Conservation (phyloP, 2,329 filamentous ascomycete species). For the Thermothelomyces thermophilus region DNA sequence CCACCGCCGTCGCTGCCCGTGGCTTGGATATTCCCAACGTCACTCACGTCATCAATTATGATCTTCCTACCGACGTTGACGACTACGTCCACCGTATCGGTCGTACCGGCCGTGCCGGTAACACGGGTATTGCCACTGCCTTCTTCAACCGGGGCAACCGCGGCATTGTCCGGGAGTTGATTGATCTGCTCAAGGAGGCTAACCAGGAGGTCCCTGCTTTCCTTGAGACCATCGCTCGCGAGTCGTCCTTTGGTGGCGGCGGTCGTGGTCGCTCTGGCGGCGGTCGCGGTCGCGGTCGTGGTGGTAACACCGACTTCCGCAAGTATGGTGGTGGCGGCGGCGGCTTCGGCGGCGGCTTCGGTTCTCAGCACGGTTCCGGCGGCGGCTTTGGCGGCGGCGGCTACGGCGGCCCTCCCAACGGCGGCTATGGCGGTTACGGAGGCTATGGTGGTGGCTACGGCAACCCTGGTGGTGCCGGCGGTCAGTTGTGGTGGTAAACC, state of each 20-base stretch:
- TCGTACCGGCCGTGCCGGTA: slow-evolving; percentile 98
- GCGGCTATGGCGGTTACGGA: slow-evolving; percentile 33
- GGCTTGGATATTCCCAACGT: slow-evolving; percentile 95
- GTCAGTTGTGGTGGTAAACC: slow-evolving; percentile 62
- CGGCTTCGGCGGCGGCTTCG: slow-evolving; percentile 41
- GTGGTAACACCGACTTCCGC: slow-evolving; percentile 82
- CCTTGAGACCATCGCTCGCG: slow-evolving; percentile 94
- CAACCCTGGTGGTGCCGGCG: slow-evolving; percentile 58
- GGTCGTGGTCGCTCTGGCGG: slow-evolving; percentile 58
- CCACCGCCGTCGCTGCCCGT: slow-evolving; percentile 88
- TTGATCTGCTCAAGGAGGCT: slow-evolving; percentile 97
- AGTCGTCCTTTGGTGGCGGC: slow-evolving; percentile 76
- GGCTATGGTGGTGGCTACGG: slow-evolving; percentile 48
- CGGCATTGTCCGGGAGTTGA: slow-evolving; percentile 89
- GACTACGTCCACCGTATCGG: slow-evolving; percentile 99
- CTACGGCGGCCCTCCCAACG: slow-evolving; percentile 27
- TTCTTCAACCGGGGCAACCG: slow-evolving; percentile 99
- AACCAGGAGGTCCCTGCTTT: slow-evolving; percentile 94
- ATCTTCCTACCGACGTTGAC: slow-evolving; percentile 96
- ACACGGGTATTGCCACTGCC: slow-evolving; percentile 95
- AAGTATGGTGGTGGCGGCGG: slow-evolving; percentile 59
- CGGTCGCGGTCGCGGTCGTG: slow-evolving; percentile 64
- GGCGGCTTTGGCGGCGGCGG: slow-evolving; percentile 39
- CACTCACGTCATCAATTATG: slow-evolving; percentile 97
- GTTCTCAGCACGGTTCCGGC: slow-evolving; percentile 34